These are phyloP conservation scores for Colletotrichum tabaci DNA, from an alignment of 2,329 filamentous ascomycete species.

Conservation along the genomic window DNA sequence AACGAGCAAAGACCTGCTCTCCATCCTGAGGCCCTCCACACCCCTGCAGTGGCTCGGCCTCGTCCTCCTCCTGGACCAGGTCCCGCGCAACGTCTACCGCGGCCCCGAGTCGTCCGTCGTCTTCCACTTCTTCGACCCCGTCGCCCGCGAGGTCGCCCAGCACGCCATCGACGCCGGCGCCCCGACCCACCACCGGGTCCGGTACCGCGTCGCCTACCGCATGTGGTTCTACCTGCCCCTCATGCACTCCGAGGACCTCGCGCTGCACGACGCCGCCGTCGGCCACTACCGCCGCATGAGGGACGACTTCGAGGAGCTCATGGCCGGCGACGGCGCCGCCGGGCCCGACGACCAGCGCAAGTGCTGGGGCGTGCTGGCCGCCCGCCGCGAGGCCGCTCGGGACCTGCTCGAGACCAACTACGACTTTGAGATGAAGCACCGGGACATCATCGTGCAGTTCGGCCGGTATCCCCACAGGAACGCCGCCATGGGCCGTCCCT, in stretches of 20 bases:
- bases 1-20: constrained; percentile 50
- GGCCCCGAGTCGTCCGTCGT: constrained; percentile 58
- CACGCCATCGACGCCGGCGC: constrained; percentile 53
- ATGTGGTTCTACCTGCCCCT: constrained; percentile 74
- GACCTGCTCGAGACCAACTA: constrained; percentile 45
- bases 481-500: constrained; percentile 61
- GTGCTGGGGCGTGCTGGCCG: constrained; percentile 48
- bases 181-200: constrained; percentile 47
- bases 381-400: constrained; percentile 47
- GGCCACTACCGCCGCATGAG: constrained; percentile 51
- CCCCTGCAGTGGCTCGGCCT: constrained; percentile 63
- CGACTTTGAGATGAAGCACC: constrained; percentile 62
- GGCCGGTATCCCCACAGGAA: constrained; percentile 74
- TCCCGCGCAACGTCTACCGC: constrained; percentile 74
- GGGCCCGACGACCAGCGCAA: constrained; percentile 46
- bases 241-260: constrained; percentile 69
- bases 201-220: constrained; percentile 57
- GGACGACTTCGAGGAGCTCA: constrained; percentile 52
- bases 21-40: constrained; percentile 45
- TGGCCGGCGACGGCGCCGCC: constrained; percentile 46
- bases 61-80: constrained; percentile 73
- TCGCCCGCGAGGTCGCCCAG: constrained; percentile 62
- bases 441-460: constrained; percentile 66
- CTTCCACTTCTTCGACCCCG: constrained; percentile 70
- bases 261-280: constrained; percentile 58